phyloP scores from a whole-genome alignment of 2,329 filamentous ascomycete genomes.

The Colletotrichum orchidophilum region DNA sequence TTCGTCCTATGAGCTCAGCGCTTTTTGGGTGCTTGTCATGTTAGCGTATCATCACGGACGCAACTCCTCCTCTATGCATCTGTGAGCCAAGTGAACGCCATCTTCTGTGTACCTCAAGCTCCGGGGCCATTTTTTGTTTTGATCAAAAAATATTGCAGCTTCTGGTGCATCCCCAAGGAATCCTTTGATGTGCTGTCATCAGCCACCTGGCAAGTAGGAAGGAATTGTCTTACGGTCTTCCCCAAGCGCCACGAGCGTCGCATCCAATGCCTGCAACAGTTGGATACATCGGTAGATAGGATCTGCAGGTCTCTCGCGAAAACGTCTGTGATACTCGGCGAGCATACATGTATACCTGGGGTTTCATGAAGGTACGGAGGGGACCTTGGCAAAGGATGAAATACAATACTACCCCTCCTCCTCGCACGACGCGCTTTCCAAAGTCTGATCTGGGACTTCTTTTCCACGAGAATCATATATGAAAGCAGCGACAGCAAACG shows the following conservation, averaged over 20 bases:
- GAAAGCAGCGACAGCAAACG: background rate
- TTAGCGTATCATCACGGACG: background rate
- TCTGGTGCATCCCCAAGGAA: background rate
- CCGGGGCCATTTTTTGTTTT: no score
- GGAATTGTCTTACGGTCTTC: slow-evolving; percentile 5
- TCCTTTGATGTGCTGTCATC: background rate
- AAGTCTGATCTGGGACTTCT: background rate
- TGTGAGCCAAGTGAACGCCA: background rate
- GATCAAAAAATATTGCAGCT: background rate
- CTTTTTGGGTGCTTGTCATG: background rate
- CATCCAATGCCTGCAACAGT: background rate
- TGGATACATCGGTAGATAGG: background rate
- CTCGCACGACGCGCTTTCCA: no score
- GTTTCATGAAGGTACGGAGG: background rate
- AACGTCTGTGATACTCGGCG: background rate
- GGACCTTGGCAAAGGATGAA: background rate
- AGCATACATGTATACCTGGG: background rate
- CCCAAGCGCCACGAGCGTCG: background rate
- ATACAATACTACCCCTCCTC: background rate
- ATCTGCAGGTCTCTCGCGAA: background rate
- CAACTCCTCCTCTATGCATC: background rate
- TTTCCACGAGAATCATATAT: background rate
- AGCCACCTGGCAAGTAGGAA: background rate
- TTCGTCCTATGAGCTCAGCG: background rate
- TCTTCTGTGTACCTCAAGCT: background rate